These are phyloP conservation scores for Apophysomyces trapeziformis DNA, from an alignment of 371 early-diverging fungal species.

Conservation along the genomic window DNA sequence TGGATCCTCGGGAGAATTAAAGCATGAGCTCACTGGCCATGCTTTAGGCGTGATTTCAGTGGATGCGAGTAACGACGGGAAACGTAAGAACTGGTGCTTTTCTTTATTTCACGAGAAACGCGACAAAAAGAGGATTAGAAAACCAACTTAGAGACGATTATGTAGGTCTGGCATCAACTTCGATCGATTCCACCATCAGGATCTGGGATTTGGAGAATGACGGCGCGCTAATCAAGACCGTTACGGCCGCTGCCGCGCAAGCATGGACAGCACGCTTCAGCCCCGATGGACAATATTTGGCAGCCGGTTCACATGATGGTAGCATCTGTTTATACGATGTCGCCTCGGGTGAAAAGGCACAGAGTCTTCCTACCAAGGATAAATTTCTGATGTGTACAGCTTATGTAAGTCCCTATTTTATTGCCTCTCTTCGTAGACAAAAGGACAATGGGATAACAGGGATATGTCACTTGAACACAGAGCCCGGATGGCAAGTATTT, in stretches of 20 bases:
- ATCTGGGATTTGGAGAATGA: conserved; percentile 74
- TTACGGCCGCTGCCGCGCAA: conserved; percentile 73
- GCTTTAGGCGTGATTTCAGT: conserved; percentile 81
- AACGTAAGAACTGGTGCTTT: conserved; percentile 47
- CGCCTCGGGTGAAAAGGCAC: conserved; percentile 66
- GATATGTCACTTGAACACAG: conserved; percentile 31
- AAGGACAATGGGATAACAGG: too few relatives aligned
- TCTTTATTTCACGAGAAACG: neutral
- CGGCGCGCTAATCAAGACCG: conserved; percentile 52
- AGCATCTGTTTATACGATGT: conserved; percentile 69
- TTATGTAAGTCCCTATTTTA: conserved; percentile 56
- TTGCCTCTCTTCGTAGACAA: neutral
- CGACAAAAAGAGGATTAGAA: neutral
- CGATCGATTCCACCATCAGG: conserved; percentile 78
- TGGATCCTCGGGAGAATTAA: conserved; percentile 60
- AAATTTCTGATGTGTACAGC: conserved; percentile 81
- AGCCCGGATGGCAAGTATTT: conserved; percentile 79
- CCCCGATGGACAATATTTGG: conserved; percentile 73
- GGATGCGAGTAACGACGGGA: conserved; percentile 66
- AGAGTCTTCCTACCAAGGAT: conserved; percentile 68
- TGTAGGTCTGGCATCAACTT: conserved; percentile 73
- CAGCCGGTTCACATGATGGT: conserved; percentile 79
- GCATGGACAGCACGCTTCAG: conserved; percentile 79
- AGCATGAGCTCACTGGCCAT: conserved; percentile 72
- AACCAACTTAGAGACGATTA: neutral